Base-by-base conservation (phyloP, 2,329 filamentous ascomycete species). In the Claviceps fusiformis region DNA sequence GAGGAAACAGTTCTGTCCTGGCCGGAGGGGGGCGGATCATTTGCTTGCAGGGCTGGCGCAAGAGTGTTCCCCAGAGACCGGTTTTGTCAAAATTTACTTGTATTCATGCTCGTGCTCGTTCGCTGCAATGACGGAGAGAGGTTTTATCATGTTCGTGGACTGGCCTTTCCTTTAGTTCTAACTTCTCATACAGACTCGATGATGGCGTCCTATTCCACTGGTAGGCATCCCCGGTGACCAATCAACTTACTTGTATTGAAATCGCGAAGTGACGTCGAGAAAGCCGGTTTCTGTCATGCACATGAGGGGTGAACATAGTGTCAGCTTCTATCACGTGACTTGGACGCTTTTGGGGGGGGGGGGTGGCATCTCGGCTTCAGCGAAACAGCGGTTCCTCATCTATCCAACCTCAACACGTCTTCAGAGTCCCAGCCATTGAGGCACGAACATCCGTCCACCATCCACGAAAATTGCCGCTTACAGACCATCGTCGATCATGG, bases 401-500 rank as follows among this genome's bases (percentile, higher is more conserved):
- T 1, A 33, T 33, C 5, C 43, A 46, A 46, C 48, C 39, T 53
- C 54, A 56, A 39, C 33, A 15, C 29, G 46, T 51, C 44, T 55
- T 29, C 24, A 11, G 11, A 33, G 17, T 15, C 24, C 17, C 57
- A 63, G 61, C 66, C 62, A 67, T 65, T 67, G 63, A 64, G 62
- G 60, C 62, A 59, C 50, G 57, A 39, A n/a, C 52, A 33, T 31
- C 60, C 58, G 55, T 55, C 52, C 54, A 43, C 24, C 60, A 63
- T 41, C 61, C 61, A 59, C 60, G 58, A 58, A 58, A 59, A 44
- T 1, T 1, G 2, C 37, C 58, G 56, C 50, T 52, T 17, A 33
- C 45, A 31, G 51, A 37, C n/a, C 13, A 8, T 8, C 9, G 39
- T n/a, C 52, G 7, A 59, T 24, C 59, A 72, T 72, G 70, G 65